Conservation (phyloP, 805 yeast species). For the Citeromyces nyonsensis region DNA sequence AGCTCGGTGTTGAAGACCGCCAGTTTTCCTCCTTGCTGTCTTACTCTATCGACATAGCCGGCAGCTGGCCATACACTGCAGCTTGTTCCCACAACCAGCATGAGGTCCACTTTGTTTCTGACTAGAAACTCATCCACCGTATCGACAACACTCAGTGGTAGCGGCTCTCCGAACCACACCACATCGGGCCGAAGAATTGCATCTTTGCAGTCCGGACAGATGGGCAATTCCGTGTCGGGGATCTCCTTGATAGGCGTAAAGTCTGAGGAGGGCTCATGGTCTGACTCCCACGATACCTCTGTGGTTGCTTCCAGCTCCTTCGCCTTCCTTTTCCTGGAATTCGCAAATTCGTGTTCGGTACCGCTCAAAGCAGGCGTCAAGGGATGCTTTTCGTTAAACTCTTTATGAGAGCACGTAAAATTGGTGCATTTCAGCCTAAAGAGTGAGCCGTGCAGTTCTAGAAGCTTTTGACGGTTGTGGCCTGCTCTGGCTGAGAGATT, state of each 20-base stretch:
- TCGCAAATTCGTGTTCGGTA: conserved; percentile 19
- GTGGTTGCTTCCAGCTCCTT: conserved; percentile 3
- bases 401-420: conserved; percentile 52
- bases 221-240: conserved; percentile 40
- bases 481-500: conserved; percentile 55
- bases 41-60: conserved; percentile 71
- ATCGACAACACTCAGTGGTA: conserved; percentile 49
- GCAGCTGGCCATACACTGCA: conserved; percentile 88
- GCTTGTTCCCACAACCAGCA: conserved; percentile 75
- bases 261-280: conserved; percentile 20
- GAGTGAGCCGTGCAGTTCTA: conserved; percentile 70
- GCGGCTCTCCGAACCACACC: conserved; percentile 89
- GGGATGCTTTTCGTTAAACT: conserved; percentile 39
- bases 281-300: conserved; percentile 1
- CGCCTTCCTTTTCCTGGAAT: conserved; percentile 6
- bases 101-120: conserved; percentile 43
- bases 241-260: conserved; percentile 32
- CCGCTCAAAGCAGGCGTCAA: conserved; percentile 35
- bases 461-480: conserved; percentile 32
- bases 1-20: conserved; percentile 73
- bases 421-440: conserved; percentile 64
- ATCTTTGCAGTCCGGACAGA: conserved; percentile 60
- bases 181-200: conserved; percentile 76
- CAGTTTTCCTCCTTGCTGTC: conserved; percentile 59
- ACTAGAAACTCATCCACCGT: conserved; percentile 59